phyloP scores from a whole-genome alignment of 257 asterid genomes.

The Lycium barbarum region DNA sequence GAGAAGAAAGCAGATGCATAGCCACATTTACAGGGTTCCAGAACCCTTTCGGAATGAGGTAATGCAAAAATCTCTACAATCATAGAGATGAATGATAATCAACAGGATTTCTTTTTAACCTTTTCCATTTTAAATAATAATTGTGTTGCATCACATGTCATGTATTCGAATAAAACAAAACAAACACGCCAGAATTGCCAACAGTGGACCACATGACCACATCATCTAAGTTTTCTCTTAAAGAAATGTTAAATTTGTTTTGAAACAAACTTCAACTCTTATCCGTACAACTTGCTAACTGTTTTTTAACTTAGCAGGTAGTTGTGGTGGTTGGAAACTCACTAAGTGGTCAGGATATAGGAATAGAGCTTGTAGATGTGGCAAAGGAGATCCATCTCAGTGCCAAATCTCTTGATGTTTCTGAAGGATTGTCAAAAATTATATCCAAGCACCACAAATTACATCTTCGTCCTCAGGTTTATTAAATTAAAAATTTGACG shows the following conservation, averaged over 20 bases:
- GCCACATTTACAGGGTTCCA: constrained; percentile 83
- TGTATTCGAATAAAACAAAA: not conserved
- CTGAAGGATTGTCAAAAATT: constrained; percentile 73
- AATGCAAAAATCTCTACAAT: constrained; percentile 24
- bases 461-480: constrained; percentile 72
- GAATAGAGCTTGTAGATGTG: constrained; percentile 74
- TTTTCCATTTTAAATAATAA: not conserved
- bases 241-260: constrained; percentile 42
- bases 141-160: not conserved
- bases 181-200: not conserved
- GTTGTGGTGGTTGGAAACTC: constrained; percentile 91
- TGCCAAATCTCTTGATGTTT: constrained; percentile 51
- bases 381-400: constrained; percentile 84
- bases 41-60: constrained; percentile 83
- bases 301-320: constrained; percentile 51
- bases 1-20: constrained; percentile 81
- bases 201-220: not conserved
- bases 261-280: constrained; percentile 34
- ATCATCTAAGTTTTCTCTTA: not conserved
- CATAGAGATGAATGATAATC: not conserved
- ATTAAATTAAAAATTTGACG: not conserved
- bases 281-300: not conserved
- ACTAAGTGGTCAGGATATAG: constrained; percentile 83
- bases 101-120: not conserved
- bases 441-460: constrained; percentile 63